These are phyloP conservation scores for Mycosphaerelloides madeirae DNA, from an alignment of 2,329 filamentous ascomycete species.

Conservation along the genomic window DNA sequence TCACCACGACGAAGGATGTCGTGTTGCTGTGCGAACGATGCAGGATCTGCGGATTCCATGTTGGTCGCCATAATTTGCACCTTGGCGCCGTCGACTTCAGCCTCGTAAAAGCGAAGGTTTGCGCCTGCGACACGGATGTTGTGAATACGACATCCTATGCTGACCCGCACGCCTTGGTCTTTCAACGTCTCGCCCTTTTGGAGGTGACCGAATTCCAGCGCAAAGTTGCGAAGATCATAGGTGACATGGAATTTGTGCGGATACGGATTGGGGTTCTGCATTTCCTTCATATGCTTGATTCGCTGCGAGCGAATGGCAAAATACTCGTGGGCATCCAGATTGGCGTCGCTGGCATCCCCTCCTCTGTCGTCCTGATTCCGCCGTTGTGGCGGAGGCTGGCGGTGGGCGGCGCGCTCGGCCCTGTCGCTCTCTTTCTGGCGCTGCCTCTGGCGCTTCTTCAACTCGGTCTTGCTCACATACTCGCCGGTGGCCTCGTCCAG, in stretches of 20 bases:
- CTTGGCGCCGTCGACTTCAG: constrained; percentile 68
- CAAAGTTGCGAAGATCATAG: constrained; percentile 76
- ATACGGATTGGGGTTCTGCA: constrained; percentile 75
- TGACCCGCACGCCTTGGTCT: constrained; percentile 68
- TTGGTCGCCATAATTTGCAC: constrained; percentile 91
- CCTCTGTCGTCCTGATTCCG: constrained; percentile 57
- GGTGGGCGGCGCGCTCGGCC: constrained; percentile 72
- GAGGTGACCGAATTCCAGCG: constrained; percentile 70
- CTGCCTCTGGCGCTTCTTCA: constrained; percentile 95
- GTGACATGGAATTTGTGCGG: constrained; percentile 90
- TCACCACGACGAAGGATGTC: constrained; percentile 85
- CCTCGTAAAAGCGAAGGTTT: constrained; percentile 90
- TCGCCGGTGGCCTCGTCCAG: constrained; percentile 93
- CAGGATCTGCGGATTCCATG: constrained; percentile 65
- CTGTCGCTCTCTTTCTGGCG: constrained; percentile 84
- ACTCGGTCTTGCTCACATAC: constrained; percentile 53
- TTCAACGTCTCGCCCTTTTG: constrained; percentile 82
- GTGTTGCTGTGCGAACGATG: constrained; percentile 80
- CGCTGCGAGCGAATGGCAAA: constrained; percentile 89
- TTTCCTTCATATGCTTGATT: constrained; percentile 70
- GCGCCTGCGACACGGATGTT: constrained; percentile 75
- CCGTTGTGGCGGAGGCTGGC: constrained; percentile 54
- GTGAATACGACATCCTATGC: constrained; percentile 82
- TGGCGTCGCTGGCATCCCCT: constrained; percentile 63
- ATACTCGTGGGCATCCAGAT: constrained; percentile 80